Base-by-base conservation (phyloP, 2,329 filamentous ascomycete species). In the Dothideomycetidae sp. region DNA sequence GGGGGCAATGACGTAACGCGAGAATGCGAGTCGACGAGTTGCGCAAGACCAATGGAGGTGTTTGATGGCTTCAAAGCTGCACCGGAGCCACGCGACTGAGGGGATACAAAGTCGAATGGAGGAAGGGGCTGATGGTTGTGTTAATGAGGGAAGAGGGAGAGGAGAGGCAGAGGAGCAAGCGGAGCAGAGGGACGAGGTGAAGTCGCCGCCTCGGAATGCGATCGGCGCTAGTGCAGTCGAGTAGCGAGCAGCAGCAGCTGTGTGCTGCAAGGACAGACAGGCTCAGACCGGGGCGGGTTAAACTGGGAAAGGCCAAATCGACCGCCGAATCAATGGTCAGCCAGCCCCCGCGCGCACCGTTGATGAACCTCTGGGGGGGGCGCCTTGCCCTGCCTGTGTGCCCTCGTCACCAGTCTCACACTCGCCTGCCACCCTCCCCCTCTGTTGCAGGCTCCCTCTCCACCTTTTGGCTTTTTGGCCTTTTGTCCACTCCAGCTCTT, bases 181-280 rank as follows among this genome's bases (percentile, higher is more conserved):
- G 36, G 21, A 26, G 21, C 7, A 26, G 21, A 26, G n/a, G 21
- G 21, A 26, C 21, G 21, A 38, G 36, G 36, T 38, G 36, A 38
- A 30, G 36, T 38, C 31, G 18, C 35, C 17, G 28, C 21, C 21
- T 31, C 28, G 36, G 36, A 38, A 38, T 38, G 36, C 36, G 36
- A 38, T 38, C 36, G 36, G 36, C 13, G 16, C 36, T 33, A 31
- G 29, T 26, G n/a, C 21, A 26, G 21, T 26, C 7, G 21, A 26
- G 21, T n/a, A 26, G 21, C 21, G 21, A 26, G 21, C 7, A 7
- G 21, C 7, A 26, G 21, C 21, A 7, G 21, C 21, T 7, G 7
- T 26, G n/a, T n/a, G n/a, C n/a, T n/a, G n/a, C n/a, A n/a, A n/a
- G n/a, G n/a, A n/a, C n/a, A n/a, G n/a, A n/a, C n/a, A n/a, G n/a